Conservation (phyloP, 257 asterid species). For the Petrea volubilis region DNA sequence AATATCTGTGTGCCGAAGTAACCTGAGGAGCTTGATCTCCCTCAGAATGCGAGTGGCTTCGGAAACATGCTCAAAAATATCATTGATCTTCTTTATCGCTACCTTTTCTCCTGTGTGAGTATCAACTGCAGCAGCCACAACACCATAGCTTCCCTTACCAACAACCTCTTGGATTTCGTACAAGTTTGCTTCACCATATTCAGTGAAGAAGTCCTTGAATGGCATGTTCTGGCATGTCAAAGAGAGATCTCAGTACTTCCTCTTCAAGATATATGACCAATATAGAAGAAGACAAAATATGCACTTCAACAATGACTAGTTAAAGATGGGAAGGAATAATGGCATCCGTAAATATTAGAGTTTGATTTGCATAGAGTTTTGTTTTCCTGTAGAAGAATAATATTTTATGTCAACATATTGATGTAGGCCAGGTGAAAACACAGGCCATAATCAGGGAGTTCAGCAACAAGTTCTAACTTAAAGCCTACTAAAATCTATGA, state of each 20-base stretch:
- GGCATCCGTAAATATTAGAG: neutral
- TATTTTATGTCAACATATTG: neutral
- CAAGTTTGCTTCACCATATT: conserved; percentile 71
- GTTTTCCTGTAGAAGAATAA: neutral
- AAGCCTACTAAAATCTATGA: neutral
- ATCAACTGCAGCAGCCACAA: conserved; percentile 78
- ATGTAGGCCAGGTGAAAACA: neutral
- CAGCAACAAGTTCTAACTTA: neutral
- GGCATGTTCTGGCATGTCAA: conserved; percentile 42
- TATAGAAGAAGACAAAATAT: neutral
- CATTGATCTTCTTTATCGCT: conserved; percentile 72
- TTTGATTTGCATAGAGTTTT: neutral
- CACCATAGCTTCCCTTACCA: conserved; percentile 86
- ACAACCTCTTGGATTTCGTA: conserved; percentile 75
- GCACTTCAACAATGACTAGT: neutral
- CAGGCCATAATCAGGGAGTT: neutral
- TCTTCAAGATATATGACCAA: neutral
- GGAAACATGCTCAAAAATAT: conserved; percentile 73
- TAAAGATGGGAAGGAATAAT: neutral
- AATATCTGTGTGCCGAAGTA: conserved; percentile 71
- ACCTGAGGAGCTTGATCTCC: conserved; percentile 76
- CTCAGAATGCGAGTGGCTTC: conserved; percentile 80
- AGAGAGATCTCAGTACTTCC: conserved; percentile 5
- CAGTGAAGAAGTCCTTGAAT: conserved; percentile 72
- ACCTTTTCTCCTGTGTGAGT: conserved; percentile 81